Evolutionary conservation across 257 asterid species (phyloP).

Genomic region (Nicotiana paniculata): DNA sequence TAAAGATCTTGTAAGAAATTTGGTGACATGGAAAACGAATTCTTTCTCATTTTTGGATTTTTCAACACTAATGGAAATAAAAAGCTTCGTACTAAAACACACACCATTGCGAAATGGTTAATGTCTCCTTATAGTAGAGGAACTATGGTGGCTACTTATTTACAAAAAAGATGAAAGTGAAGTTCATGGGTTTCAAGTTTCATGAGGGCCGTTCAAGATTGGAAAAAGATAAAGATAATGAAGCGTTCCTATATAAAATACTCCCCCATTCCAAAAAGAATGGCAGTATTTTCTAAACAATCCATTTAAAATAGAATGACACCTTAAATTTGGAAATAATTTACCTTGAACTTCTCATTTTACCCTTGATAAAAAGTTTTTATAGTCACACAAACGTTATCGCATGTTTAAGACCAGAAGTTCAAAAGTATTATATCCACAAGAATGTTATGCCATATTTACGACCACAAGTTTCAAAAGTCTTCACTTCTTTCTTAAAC

Average conservation of each 20-base stretch:
- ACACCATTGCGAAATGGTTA: neutral
- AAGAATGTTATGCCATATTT: no score
- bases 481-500: no score
- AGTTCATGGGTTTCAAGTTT: neutral
- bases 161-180: neutral
- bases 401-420: no score
- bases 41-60: neutral
- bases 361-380: no score
- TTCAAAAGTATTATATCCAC: no score
- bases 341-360: no score
- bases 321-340: no score
- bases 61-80: neutral
- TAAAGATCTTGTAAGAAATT: neutral
- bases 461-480: no score
- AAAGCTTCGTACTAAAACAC: neutral
- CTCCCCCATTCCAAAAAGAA: no score
- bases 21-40: neutral
- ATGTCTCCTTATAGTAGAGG: neutral
- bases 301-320: no score
- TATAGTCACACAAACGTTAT: no score
- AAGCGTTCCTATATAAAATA: neutral
- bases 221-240: neutral
- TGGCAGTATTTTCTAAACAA: no score
- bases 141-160: neutral
- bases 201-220: neutral